Conservation (phyloP, 768 basidiomycete species). For the Amanita fuliginea region DNA sequence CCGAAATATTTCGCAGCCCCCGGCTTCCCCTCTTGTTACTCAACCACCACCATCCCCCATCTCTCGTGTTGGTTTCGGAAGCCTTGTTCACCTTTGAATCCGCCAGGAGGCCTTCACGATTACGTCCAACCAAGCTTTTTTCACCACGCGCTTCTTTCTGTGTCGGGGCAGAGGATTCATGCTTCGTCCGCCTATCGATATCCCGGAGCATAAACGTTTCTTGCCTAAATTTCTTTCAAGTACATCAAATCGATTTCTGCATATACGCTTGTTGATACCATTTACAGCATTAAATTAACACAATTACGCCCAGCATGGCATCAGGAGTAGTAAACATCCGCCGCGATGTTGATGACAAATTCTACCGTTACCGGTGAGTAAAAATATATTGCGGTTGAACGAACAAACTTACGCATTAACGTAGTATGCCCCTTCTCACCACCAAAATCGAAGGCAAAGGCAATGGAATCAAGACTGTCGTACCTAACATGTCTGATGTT, state of each 20-base stretch:
- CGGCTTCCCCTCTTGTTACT: constrained; percentile 1
- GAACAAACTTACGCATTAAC: not conserved
- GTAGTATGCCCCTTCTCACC: constrained; percentile 86
- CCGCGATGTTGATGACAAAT: constrained; percentile 94
- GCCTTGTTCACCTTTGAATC: not conserved
- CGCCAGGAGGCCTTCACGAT: constrained; percentile 36
- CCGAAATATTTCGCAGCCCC: not conserved
- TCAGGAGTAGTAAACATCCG: constrained; percentile 84
- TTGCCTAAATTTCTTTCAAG: constrained; percentile 36
- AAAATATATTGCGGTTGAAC: not conserved
- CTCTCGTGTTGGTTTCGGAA: constrained; percentile 1
- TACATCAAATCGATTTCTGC: constrained; percentile 29
- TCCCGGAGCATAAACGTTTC: constrained; percentile 55
- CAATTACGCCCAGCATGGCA: constrained; percentile 65
- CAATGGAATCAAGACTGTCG: constrained; percentile 98
- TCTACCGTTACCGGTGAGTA: constrained; percentile 83
- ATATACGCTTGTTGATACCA: not conserved
- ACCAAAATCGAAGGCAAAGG: constrained; percentile 99
- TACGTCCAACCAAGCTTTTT: constrained; percentile 43
- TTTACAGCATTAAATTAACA: constrained; percentile 43
- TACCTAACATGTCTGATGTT: constrained; percentile 98
- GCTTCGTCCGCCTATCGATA: constrained; percentile 82
- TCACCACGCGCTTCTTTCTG: constrained; percentile 26
- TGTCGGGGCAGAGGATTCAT: constrained; percentile 80
- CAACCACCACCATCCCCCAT: constrained; percentile 4